phyloP scores from a whole-genome alignment of 2,329 filamentous ascomycete species.

The Penicillium sp. region DNA sequence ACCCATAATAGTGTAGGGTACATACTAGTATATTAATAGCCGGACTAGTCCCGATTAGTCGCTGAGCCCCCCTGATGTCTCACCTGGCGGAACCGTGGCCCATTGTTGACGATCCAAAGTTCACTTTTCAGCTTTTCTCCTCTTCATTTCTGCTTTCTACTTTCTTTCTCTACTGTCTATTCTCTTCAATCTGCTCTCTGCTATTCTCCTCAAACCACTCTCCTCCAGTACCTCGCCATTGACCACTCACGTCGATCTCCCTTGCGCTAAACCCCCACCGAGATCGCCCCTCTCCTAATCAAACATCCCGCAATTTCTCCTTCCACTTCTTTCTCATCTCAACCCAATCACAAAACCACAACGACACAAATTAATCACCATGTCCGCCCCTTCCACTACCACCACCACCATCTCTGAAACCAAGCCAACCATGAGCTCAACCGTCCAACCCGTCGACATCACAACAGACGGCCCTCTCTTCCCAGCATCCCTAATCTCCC shows the following conservation, averaged over 20 bases:
- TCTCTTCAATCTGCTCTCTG: neutral
- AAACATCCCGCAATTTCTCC: constrained; percentile 11
- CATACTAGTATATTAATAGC: too few relatives aligned
- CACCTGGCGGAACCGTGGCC: constrained; percentile 4
- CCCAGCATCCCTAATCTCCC: constrained; percentile 74
- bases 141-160: neutral
- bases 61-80: constrained; percentile 17
- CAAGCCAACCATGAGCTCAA: constrained; percentile 25
- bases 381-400: constrained; percentile 17
- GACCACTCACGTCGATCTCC: constrained; percentile 14
- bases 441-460: constrained; percentile 31
- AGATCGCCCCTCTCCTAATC: constrained; percentile 17
- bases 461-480: constrained; percentile 67
- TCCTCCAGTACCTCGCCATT: neutral
- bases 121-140: neutral
- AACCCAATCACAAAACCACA: neutral
- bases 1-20: neutral
- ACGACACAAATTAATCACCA: constrained; percentile 10
- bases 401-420: constrained; percentile 19
- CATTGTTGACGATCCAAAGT: constrained; percentile 12
- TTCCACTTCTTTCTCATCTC: neutral
- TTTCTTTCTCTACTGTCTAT: neutral
- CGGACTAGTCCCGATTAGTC: neutral
- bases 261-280: constrained; percentile 22
- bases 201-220: neutral